Conservation (phyloP, 2,329 filamentous ascomycete species). For the Bertia moriformis region DNA sequence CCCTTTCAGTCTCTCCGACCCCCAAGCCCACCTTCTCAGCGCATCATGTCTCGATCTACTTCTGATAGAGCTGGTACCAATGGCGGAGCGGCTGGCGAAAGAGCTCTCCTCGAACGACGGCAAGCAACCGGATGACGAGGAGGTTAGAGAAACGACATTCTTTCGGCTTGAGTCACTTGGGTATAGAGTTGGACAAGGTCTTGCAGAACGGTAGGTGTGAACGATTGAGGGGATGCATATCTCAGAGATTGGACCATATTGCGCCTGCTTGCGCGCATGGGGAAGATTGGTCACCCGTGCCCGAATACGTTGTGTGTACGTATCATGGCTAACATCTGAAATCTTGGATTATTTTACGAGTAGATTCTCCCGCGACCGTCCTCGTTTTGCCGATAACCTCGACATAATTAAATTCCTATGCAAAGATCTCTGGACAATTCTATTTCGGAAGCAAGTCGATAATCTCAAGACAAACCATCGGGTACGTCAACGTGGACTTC, state of each 20-base stretch:
- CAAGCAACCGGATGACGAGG: slow-evolving; percentile 47
- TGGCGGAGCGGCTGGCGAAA: slow-evolving; percentile 53
- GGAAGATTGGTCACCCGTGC: too few species aligned
- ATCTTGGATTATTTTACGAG: not conserved
- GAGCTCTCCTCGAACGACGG: not conserved
- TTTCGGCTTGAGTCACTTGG: slow-evolving; percentile 72
- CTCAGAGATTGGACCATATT: too few species aligned
- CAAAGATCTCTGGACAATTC: slow-evolving; percentile 90
- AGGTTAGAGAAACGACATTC: slow-evolving; percentile 72
- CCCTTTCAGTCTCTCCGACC: slow-evolving; percentile 59
- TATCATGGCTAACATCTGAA: not conserved
- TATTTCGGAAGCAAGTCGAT: slow-evolving; percentile 94
- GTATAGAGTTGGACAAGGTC: slow-evolving; percentile 80
- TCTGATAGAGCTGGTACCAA: slow-evolving; percentile 88
- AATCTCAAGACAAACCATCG: slow-evolving; percentile 97
- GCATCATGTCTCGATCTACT: slow-evolving; percentile 84
- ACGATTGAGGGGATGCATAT: too few species aligned
- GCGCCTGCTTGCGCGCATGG: too few species aligned
- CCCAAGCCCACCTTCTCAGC: slow-evolving; percentile 61
- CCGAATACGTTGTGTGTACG: too few species aligned
- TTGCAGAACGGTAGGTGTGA: slow-evolving; percentile 65
- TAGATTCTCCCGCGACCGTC: slow-evolving; percentile 69
- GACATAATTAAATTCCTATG: slow-evolving; percentile 97
- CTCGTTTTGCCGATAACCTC: slow-evolving; percentile 79
- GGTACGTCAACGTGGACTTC: slow-evolving; percentile 31